phyloP scores from a whole-genome alignment of 169 alveolate species.

The Plasmodium vinckei region DNA sequence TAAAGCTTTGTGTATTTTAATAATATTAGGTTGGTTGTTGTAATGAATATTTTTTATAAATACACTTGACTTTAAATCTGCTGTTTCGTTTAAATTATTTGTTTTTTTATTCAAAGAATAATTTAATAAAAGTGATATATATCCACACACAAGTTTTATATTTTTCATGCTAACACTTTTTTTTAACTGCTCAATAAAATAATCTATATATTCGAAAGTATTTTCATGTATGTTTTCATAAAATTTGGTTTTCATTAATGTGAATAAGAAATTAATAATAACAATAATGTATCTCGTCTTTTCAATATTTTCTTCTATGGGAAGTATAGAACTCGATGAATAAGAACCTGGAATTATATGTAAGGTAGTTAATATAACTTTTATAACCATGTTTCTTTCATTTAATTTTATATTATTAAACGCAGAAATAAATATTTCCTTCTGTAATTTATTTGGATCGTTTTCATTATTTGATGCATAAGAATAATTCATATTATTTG shows the following conservation, averaged over 20 bases:
- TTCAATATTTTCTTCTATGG: constrained; percentile 75
- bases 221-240: constrained; percentile 75
- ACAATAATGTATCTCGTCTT: constrained; percentile 75
- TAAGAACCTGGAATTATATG: constrained; percentile 75
- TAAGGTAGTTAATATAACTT: constrained; percentile 57
- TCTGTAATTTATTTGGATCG: constrained; percentile 58
- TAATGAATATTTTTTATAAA: constrained; percentile 77
- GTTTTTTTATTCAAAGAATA: constrained; percentile 77
- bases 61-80: constrained; percentile 76
- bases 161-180: constrained; percentile 75
- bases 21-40: constrained; percentile 76
- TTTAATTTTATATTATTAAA: constrained; percentile 73
- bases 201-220: constrained; percentile 76
- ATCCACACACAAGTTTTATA: constrained; percentile 75
- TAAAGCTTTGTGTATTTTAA: constrained; percentile 76
- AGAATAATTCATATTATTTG: constrained; percentile 65
- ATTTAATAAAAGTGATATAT: constrained; percentile 73
- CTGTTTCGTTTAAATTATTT: constrained; percentile 75
- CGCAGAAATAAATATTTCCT: constrained; percentile 59
- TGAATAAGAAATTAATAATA: constrained; percentile 74
- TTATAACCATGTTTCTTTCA: constrained; percentile 72
- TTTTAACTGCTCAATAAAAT: constrained; percentile 69
- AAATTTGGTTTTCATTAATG: constrained; percentile 76
- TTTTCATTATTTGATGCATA: constrained; percentile 72
- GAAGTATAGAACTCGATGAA: constrained; percentile 58